Evolutionary conservation across 768 basidiomycete genomes (phyloP).

Genomic region (Tephrocybe sp.): DNA sequence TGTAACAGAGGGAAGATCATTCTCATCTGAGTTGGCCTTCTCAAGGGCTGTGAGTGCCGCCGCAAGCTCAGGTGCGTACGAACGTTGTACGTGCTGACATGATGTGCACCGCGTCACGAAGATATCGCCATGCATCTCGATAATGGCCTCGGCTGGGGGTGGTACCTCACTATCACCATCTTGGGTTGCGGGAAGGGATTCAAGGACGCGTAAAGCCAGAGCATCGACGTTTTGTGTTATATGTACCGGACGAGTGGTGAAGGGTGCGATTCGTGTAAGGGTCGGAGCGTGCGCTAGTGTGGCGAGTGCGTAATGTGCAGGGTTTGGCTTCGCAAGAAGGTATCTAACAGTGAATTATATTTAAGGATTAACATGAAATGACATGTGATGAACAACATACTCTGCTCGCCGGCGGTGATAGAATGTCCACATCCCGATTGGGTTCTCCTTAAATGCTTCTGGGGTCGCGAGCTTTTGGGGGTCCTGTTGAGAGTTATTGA

Average conservation of each 20-base stretch:
- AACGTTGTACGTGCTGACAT: conserved; percentile 25
- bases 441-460: conserved; percentile 39
- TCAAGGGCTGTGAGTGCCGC: conserved; percentile 31
- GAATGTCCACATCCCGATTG: conserved; percentile 43
- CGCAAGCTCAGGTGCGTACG: conserved; percentile 29
- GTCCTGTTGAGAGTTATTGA: conserved; percentile 7
- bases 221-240: conserved; percentile 52
- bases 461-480: conserved; percentile 30
- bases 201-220: conserved; percentile 32
- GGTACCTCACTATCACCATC: neutral
- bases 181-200: conserved; percentile 14
- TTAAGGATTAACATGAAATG: too few relatives aligned
- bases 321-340: conserved; percentile 40
- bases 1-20: conserved; percentile 18
- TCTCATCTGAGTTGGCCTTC: neutral
- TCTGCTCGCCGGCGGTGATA: conserved; percentile 45
- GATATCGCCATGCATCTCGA: conserved; percentile 54
- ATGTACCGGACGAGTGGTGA: conserved; percentile 29
- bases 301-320: conserved; percentile 43
- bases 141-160: conserved; percentile 16
- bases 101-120: conserved; percentile 43
- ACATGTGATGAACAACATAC: too few relatives aligned
- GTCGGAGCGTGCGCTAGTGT: conserved; percentile 31
- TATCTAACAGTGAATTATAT: conserved; percentile 27
- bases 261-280: conserved; percentile 30